Conservation (phyloP, 192 early-diverging fungal genomes). For the Chytriomyces sp. region DNA sequence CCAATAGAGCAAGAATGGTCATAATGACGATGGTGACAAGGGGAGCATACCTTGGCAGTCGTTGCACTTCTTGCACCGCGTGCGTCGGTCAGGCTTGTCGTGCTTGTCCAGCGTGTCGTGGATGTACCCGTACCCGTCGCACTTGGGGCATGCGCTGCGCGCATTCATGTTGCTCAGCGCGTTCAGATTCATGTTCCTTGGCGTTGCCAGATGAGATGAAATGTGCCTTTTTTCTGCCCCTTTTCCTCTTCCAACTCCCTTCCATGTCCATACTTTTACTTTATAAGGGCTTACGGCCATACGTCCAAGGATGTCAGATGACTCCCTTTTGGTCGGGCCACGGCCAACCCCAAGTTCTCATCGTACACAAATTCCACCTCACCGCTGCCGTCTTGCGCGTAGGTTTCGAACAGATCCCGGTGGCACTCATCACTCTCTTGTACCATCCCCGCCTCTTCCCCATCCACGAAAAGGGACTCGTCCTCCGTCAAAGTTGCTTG, state of each 20-base stretch:
- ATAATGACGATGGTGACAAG: background rate
- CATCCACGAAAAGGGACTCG: no score
- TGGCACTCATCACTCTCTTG: background rate
- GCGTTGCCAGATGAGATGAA: background rate
- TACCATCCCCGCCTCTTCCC: background rate
- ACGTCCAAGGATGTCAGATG: background rate
- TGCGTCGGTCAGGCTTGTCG: constrained; percentile 21
- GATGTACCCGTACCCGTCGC: constrained; percentile 32
- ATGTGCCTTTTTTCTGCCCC: no score
- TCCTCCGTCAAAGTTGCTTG: background rate
- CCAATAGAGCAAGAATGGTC: background rate
- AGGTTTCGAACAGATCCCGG: background rate
- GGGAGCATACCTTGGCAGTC: constrained; percentile 10
- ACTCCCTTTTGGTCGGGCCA: background rate
- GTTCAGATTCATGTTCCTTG: background rate
- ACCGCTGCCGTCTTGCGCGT: background rate
- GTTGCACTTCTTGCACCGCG: constrained; percentile 29
- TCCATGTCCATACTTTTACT: no score
- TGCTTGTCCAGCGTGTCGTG: constrained; percentile 27
- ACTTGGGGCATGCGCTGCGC: constrained; percentile 25
- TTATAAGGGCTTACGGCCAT: no score
- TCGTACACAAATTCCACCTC: background rate
- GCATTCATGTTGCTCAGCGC: constrained; percentile 29
- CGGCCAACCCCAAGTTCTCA: background rate
- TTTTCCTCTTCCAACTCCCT: background rate